Conservation (phyloP, 176 grass and related monocot species). For the Musa acuminata region DNA sequence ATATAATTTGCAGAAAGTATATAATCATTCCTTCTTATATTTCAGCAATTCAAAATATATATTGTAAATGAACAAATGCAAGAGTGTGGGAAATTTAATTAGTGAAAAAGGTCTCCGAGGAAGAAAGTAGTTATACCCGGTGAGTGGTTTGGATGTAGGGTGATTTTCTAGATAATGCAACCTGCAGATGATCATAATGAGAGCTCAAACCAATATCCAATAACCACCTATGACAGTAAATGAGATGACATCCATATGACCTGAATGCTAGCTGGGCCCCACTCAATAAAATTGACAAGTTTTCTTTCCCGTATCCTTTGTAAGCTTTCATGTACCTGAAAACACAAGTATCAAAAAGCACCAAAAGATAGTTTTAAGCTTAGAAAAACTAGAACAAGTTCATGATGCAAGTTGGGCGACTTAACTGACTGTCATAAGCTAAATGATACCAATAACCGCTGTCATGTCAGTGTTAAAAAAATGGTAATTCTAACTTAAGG, state of each 20-base stretch:
- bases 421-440: too few species aligned
- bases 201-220: background rate
- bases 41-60: too few species aligned
- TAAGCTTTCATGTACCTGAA: slow-evolving; percentile 90
- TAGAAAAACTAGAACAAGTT: too few species aligned
- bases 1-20: slow-evolving; percentile 7
- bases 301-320: slow-evolving; percentile 98
- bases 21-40: too few species aligned
- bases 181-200: slow-evolving; percentile 36
- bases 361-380: background rate
- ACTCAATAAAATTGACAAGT: slow-evolving; percentile 98
- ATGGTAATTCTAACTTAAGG: too few species aligned
- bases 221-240: background rate
- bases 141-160: slow-evolving; percentile 98
- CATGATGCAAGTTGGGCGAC: too few species aligned
- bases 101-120: background rate
- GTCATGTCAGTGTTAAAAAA: too few species aligned
- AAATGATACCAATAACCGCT: too few species aligned
- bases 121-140: slow-evolving; percentile 45
- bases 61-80: too few species aligned
- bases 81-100: too few species aligned
- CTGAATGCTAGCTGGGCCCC: slow-evolving; percentile 99
- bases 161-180: slow-evolving; percentile 98
- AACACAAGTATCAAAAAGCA: background rate
- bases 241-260: slow-evolving; percentile 12